Base-by-base conservation (phyloP, 1,139 yeast genomes). In the Suhomyces bribrorum region DNA sequence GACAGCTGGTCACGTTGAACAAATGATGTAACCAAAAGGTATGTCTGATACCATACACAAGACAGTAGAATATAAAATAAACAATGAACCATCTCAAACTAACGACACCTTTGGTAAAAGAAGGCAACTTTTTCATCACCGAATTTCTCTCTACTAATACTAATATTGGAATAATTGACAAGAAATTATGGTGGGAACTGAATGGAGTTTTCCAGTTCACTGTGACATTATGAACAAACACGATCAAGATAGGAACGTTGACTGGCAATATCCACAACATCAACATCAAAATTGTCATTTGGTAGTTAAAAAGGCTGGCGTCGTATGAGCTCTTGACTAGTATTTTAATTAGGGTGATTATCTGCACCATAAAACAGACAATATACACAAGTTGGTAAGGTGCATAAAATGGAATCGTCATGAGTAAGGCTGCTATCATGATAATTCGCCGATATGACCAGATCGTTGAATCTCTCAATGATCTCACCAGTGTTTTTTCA, bases 321-420 rank as follows among this genome's bases (percentile, higher is more conserved):
- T 53, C 49, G 28, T 33, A 29, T 22, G 27, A 22, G 18, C 29
- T 34, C 31, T 36, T 34, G 14, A 39, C 32, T 34, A 53, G 42
- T 2, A 53, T 37, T 44, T 57, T 63, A 11, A 83, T 46, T 17
- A 76, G 69, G 20, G 75, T 76, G 20, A 67, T 55, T 5, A 61
- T 51, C 54, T 83, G 90, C 1, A 80, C 68, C 14, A 80, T 20
- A 40, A 79, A 68, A 32, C 83, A 72, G 6, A 85, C 69, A 11
- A 81, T 62, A 52, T 74, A 86, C 0, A 86, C 89, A 53, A 87
- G 73, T 56, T 88, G 96, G 53, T 82, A 88, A 1, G 96, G 96
- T 17, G 86, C 64, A 53, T 81, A 82, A 26, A 81, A 59, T 20
- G 83, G 66, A 5, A 85, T 84, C 16, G 52, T 35, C 23, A 53